Evolutionary conservation across 1,284 basidiomycete genomes (phyloP).

Genomic region (Crocinoboletus sp.): DNA sequence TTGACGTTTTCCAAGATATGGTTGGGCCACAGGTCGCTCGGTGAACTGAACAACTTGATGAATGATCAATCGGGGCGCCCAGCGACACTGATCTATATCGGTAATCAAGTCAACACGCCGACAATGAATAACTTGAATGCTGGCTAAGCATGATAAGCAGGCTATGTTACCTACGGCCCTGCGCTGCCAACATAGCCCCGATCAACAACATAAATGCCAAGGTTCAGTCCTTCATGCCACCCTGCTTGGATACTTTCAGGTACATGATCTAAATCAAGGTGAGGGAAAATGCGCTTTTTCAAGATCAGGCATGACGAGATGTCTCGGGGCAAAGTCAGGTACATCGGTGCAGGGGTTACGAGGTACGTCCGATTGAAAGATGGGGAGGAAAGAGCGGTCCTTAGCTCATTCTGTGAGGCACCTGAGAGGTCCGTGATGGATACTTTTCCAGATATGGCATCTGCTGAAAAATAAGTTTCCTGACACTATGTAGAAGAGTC

Average conservation of each 20-base stretch:
- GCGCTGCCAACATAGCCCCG: conserved; percentile 6
- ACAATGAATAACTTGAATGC: neutral
- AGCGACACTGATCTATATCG: neutral
- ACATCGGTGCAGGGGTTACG: conserved; percentile 31
- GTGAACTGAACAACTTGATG: too few relatives aligned
- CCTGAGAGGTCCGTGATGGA: conserved; percentile 29
- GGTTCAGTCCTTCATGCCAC: conserved; percentile 27
- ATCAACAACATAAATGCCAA: conserved; percentile 31
- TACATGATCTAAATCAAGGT: conserved; percentile 39
- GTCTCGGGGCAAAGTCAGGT: conserved; percentile 10
- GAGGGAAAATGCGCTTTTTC: conserved; percentile 30
- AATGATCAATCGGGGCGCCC: neutral
- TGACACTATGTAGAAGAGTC: neutral
- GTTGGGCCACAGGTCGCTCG: too few relatives aligned
- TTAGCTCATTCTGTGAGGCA: conserved; percentile 15
- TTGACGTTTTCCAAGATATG: too few relatives aligned
- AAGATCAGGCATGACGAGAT: conserved; percentile 22
- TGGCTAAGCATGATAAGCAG: neutral
- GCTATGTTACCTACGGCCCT: conserved; percentile 9
- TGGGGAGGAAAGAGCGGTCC: conserved; percentile 15
- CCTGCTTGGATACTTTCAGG: conserved; percentile 31
- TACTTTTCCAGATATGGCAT: conserved; percentile 13
- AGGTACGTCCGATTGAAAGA: conserved; percentile 22
- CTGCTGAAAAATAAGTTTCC: conserved; percentile 14
- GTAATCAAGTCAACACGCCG: neutral